Base-by-base conservation (phyloP, 83 land plant species). In the Thuja plicata region DNA sequence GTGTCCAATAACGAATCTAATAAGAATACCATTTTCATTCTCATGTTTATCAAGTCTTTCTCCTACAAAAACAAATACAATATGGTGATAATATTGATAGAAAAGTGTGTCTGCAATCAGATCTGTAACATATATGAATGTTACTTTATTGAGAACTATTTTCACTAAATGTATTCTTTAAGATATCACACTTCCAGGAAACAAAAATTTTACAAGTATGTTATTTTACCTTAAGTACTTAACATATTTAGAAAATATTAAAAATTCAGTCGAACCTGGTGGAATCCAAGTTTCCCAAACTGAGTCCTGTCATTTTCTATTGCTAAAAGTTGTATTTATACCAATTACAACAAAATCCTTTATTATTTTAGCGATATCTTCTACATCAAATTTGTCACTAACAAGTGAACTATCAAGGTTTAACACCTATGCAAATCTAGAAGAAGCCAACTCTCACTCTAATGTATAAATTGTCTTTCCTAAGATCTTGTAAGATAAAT, bases 1-100 rank as follows among this genome's bases (percentile, higher is more conserved):
- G 88, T 95, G 98, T 21, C 98, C 97, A 85, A 96, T 96, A 92
- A 95, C 95, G 78, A 96, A 96, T 40, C 97, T 90, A 41, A 96
- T 66, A 9, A 95, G 89, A 87, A 96, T 96, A 15, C 98, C 98
- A 89, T 96, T 96, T 89, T 96, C 96, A 34, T 89, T 82, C 89
- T 95, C 97, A 45, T 95, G 71, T 71, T 92, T 86, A 38, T 89
- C 46, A 32, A 94, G 94, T 62, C 90, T 95, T 50, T 92, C 92
- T 12, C 98, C 98, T 96, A 88, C 80, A 57, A 55, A 87, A 88
- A 84, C 57, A 41, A 54, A 88, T 38, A 88, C 13, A 27, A 45
- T 19, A 88, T 6, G 27, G 34, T 32, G 60, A 32, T 35, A 84
- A 46, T 8, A 40, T 35, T 54, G 35, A 48, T 34, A 41, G n/a